Evolutionary conservation across 1,139 yeast genomes (phyloP), one percentile per base, ranked within the genome.

Genomic region (Hansenula anomala): DNA sequence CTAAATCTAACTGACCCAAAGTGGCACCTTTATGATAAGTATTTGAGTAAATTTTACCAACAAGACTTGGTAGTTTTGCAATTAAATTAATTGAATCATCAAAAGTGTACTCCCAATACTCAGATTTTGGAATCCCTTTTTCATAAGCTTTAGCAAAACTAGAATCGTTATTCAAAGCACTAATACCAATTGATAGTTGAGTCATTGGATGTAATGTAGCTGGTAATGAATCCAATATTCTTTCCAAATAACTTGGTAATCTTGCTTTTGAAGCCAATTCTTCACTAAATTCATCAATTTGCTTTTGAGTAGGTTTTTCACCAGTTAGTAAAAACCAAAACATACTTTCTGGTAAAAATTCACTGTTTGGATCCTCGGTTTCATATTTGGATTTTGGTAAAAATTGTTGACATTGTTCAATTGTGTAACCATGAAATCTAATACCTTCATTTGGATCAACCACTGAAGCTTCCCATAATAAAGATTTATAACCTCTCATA

Each of bases 121-220:
- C 84, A 59, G 70, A 67, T 71, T 80, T 80, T 62, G 73, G 66
- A 42, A 80, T 78, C 54, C 87, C 87, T 54, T 65, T 67, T 51
- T 79, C 84, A 63, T 80, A 80, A 22, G 86, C 86, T 68, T 75
- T 75, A 48, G 80, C 75, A 52, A 82, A 80, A 59, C 71, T 75
- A 32, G 83, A 75, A 58, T 80, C 85, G 44, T 66, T 58, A 52
- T 70, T 73, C 53, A 80, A 67, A 15, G 86, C 81, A 46, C 72
- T 73, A 40, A 80, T 71, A 33, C 84, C 87, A 53, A 80, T 77
- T 40, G 82, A 71, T 48, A 80, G 70, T 62, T 80, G 87, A 30
- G 87, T 83, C 85, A 78, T 78, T 57, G 85, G 84, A 61, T 78
- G 84, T 46, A 78, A 62, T 46, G 73, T 57, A 50, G 68, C 62